These are phyloP conservation scores for Penstemon davidsonii DNA, from an alignment of 257 asterid genomes.

Conservation along the genomic window DNA sequence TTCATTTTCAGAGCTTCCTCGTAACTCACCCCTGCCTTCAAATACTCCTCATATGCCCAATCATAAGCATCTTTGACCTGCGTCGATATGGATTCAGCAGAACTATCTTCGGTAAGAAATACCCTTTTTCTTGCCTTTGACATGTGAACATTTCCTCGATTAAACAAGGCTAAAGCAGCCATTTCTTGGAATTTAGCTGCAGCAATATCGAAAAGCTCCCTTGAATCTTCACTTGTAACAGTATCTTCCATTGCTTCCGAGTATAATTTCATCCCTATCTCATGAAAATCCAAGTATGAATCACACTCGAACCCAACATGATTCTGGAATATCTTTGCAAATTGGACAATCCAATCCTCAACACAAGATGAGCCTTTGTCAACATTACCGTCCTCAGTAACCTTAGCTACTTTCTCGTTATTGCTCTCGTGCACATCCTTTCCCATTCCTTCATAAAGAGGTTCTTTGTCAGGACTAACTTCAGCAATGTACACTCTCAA, in stretches of 20 bases:
- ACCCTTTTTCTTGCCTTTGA: constrained; percentile 80
- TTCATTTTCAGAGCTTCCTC: constrained; percentile 78
- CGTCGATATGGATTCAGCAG: constrained; percentile 45
- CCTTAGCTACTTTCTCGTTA: constrained; percentile 34
- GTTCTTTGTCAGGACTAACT: constrained; percentile 82
- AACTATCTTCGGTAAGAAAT: constrained; percentile 50
- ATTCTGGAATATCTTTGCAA: constrained; percentile 78
- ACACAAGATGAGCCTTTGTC: constrained; percentile 48
- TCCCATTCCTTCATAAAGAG: constrained; percentile 61
- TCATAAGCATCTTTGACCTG: constrained; percentile 70
- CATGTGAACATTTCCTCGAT: constrained; percentile 90
- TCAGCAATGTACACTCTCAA: constrained; percentile 73
- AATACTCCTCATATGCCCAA: constrained; percentile 71
- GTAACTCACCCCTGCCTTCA: constrained; percentile 64
- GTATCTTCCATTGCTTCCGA: constrained; percentile 89
- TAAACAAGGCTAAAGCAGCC: constrained; percentile 87
- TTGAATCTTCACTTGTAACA: constrained; percentile 80
- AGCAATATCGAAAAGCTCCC: constrained; percentile 70
- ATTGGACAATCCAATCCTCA: constrained; percentile 82
- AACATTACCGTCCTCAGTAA: constrained; percentile 34
- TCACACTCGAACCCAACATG: constrained; percentile 87
- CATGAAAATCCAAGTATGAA: constrained; percentile 84
- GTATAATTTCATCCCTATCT: constrained; percentile 78
- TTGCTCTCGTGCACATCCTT: constrained; percentile 39
- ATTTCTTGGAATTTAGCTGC: constrained; percentile 82